These are phyloP conservation scores for Gastrodia elata DNA, from an alignment of 106 monocot genomes.

Conservation along the genomic window DNA sequence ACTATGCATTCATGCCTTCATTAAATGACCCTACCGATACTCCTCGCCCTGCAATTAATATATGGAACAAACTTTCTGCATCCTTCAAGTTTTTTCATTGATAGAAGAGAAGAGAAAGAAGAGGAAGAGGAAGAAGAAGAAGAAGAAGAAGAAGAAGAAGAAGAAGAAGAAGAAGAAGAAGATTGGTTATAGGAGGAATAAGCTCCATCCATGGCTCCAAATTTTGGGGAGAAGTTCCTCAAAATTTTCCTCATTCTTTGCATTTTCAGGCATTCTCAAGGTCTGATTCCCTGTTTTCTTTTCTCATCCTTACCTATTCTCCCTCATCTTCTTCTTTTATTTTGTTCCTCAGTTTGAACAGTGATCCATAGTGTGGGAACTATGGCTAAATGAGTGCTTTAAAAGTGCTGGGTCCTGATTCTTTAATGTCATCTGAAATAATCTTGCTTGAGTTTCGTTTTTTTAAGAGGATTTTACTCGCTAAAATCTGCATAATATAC, in stretches of 20 bases:
- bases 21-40: slow-evolving; percentile 4
- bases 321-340: too few relatives aligned
- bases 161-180: background rate
- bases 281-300: slow-evolving; percentile 9
- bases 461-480: too few relatives aligned
- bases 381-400: too few relatives aligned
- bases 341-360: too few relatives aligned
- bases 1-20: slow-evolving; percentile 15
- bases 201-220: slow-evolving; percentile 11
- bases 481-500: too few relatives aligned
- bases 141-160: background rate
- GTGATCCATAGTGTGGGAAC: too few relatives aligned
- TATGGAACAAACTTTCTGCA: background rate
- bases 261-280: slow-evolving; percentile 26
- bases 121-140: background rate
- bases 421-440: too few relatives aligned
- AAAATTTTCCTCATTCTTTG: slow-evolving; percentile 30
- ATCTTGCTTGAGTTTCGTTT: too few relatives aligned
- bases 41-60: background rate
- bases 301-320: background rate
- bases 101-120: too few relatives aligned
- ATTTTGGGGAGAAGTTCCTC: slow-evolving; percentile 14
- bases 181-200: too few relatives aligned
- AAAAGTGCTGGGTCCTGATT: too few relatives aligned
- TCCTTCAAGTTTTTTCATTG: background rate